Evolutionary conservation across 2,329 filamentous ascomycete genomes (phyloP), one percentile per base, ranked within the genome.

Genomic region (Albifimbria verrucaria): DNA sequence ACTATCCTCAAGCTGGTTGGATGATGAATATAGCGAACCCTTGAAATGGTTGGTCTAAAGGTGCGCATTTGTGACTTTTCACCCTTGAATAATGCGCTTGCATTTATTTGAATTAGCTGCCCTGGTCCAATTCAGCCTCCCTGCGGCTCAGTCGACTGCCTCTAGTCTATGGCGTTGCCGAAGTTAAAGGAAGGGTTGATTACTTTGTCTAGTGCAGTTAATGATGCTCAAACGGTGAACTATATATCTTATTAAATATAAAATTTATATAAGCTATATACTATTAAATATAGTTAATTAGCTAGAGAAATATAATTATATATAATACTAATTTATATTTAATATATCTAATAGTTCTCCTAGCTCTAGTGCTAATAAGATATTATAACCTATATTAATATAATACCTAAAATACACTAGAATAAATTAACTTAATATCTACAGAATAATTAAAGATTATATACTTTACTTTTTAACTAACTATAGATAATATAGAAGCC

Each of bases 51-150:
- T 43, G 41, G 41, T 43, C 41, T 43, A 43, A 43, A 43, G 41
- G 41, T 43, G 41, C 41, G 41, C 41, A 43, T 43, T 43, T 43
- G 41, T 43, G 41, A 43, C 41, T 43, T 43, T 43, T 43, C 41
- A 43, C 41, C 41, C 41, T 43, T 43, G 41, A 43, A 43, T 43
- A 43, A 43, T 43, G 41, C 41, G 41, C 41, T 43, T 43, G 41
- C 41, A 43, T 43, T 43, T 43, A 43, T 43, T 43, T 43, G 41
- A 43, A 43, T 43, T 43, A 43, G 41, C 41, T 43, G 41, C 41
- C 41, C 41, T 43, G 41, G 41, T 20, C 41, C 41, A 43, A 43
- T 43, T 43, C 41, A 43, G 41, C 41, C 41, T 43, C 41, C 41
- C 41, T 43, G 41, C 41, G 41, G 41, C 41, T 43, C 41, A 43